Percentiles rank a stretch among this genome's conserved stretches.
Conservation (phyloP, 306 rosid species). For the Dryas octopetala region DNA sequence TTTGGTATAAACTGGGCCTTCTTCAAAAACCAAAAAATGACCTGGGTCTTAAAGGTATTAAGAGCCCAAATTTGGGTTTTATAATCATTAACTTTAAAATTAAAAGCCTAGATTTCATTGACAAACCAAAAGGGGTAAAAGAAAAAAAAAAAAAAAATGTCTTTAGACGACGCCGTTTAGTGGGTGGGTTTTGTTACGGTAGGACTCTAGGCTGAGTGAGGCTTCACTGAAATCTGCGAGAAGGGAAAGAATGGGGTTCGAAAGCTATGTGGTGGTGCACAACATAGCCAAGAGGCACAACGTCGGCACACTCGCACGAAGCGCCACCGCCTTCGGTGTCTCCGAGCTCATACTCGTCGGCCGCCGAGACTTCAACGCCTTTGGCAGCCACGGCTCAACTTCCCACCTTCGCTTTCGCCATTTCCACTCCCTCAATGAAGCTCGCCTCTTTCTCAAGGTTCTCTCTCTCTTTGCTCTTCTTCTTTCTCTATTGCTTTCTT, state of each 20-base stretch:
- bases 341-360: constrained; percentile 81
- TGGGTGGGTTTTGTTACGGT: no score
- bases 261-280: constrained; percentile 83
- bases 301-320: constrained; percentile 85
- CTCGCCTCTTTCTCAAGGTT: constrained; percentile 68
- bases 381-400: constrained; percentile 89
- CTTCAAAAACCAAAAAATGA: no score
- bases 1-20: no score
- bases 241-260: constrained; percentile 37
- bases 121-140: no score
- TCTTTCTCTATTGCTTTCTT: neutral
- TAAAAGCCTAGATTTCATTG: no score
- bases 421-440: constrained; percentile 78
- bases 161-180: neutral
- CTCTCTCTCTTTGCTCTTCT: neutral
- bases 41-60: no score
- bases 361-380: constrained; percentile 84
- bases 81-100: no score
- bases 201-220: constrained; percentile 1
- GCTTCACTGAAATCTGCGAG: neutral
- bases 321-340: constrained; percentile 91
- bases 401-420: constrained; percentile 85
- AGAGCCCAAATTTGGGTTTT: no score
- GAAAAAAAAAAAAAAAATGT: no score
- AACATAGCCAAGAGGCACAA: constrained; percentile 91